Evolutionary conservation across 2,329 filamentous ascomycete species (phyloP), one percentile per base, ranked within the genome.

Genomic region (Ophiocordyceps camponoti-saundersi): DNA sequence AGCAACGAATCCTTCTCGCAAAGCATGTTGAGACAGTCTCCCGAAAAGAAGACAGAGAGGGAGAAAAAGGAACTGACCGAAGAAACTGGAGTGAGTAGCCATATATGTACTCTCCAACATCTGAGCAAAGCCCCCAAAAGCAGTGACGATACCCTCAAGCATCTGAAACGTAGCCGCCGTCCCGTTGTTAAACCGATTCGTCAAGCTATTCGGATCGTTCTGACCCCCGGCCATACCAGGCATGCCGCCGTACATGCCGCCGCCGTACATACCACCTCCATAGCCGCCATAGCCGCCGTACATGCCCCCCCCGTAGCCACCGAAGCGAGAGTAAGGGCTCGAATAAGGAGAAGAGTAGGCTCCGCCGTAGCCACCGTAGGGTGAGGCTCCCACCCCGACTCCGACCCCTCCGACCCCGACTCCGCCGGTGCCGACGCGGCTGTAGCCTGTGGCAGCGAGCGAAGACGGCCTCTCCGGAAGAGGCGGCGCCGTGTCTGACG

Each of bases 101-200:
- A 98, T 98, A 58, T 95, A 98, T 12, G 92, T 96, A 70, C 92
- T 96, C 67, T 98, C 92, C 26, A 98, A 74, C 92, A 98, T 98
- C 69, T 98, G 92, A 13, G 93, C 87, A 61, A 98, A 96, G 0
- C 93, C 92, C 20, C 89, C 89, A 69, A 98, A 98, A 2, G 92
- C 89, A 22, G 87, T 86, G 15, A 98, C 92, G 48, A 98, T 85
- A 55, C 89, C 92, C 68, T 98, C 92, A 46, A 98, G 87, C 74
- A 98, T 87, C 70, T 96, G 92, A 60, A 98, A 98, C 0, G 92
- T 98, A 12, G 90, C 86, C 56, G 92, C 85, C 0, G 93, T 98
- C 69, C 85, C 92, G 64, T 94, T 89, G 61, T 81, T 86, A 71
- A 96, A 95, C 46, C 85, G 83, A 60, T 93, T 85, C n/a, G 90